phyloP scores from a whole-genome alignment of 129 eudicot species.

The Dittrichia graveolens region DNA sequence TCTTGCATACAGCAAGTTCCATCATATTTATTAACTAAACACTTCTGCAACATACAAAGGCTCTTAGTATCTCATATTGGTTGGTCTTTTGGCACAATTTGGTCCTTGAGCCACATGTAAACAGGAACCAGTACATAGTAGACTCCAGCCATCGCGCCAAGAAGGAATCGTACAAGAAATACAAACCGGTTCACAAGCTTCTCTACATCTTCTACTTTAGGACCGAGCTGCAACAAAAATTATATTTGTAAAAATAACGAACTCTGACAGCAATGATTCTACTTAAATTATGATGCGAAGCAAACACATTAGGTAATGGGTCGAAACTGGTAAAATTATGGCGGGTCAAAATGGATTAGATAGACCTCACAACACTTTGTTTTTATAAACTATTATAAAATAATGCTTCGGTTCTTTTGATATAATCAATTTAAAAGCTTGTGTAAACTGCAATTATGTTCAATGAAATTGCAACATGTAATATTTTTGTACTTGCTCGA shows the following conservation, averaged over 20 bases:
- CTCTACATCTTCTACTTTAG: constrained; percentile 78
- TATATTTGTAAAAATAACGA: not conserved
- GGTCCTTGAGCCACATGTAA: constrained; percentile 97
- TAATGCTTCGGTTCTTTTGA: not conserved
- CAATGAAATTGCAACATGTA: no score
- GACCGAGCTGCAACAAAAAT: constrained; percentile 72
- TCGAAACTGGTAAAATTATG: not conserved
- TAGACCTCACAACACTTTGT: not conserved
- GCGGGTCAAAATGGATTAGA: not conserved
- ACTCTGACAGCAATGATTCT: not conserved
- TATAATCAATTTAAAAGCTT: not conserved
- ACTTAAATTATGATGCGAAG: not conserved
- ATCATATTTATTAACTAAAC: not conserved
- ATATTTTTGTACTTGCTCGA: no score
- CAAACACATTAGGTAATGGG: not conserved
- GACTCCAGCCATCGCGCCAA: constrained; percentile 75
- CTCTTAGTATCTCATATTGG: constrained; percentile 49
- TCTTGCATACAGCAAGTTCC: constrained; percentile 3
- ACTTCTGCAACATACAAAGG: not conserved
- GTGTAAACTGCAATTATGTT: not conserved
- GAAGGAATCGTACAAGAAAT: constrained; percentile 66
- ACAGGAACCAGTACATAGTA: constrained; percentile 81
- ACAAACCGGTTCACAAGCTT: constrained; percentile 65
- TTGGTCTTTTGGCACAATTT: constrained; percentile 76
- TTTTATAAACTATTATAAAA: not conserved